Base-by-base conservation (phyloP, 352 stramenopile genomes). In the Phytophthora niederhauseri region DNA sequence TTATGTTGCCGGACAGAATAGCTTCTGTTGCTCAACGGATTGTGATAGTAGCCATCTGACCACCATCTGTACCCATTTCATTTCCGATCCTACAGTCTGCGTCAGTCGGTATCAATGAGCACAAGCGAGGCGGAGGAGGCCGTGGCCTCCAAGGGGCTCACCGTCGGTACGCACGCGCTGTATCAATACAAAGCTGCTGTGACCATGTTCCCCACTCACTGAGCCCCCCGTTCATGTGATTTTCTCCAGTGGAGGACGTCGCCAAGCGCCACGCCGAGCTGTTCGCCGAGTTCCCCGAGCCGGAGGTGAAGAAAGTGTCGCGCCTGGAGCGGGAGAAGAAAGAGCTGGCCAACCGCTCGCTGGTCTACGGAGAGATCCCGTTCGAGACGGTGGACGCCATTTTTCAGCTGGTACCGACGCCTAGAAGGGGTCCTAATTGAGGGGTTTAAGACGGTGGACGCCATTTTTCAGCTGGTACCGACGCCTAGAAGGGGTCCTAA, bases 291-390 rank as follows among this genome's bases (percentile, higher is more conserved):
- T 83, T 74, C 38, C 73, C 81, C 4, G 83, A 91, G 62, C 61
- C 64, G 0, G 67, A 75, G 28, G 82, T 70, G 17, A 91, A 91
- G 66, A 79, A 74, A 55, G 80, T 88, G 57, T 91, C 82, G 58
- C 70, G 82, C 6, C 66, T 88, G 46, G 82, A 91, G 73, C 82
- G 82, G 30, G 82, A 91, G 68, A 79, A 82, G 51, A 91, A 89
- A 61, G 78, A 85, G 46, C 70, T 89, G 56, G 70, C 77, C 20
- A 88, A 88, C 31, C 78, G 82, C 15, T 91, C 82, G 64, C 80
- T 91, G 14, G 79, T 81, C 17, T 91, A 91, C 45, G 82, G 82
- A 15, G 82, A 91, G 51, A 88, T 91, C 52, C 80, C 76, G 6
- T 91, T 91, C 51, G 61, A 72, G 57, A 89, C 78, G 14, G 73